These are phyloP conservation scores for Gardenia jasminoides DNA, from an alignment of 257 asterid species.

Conservation along the genomic window DNA sequence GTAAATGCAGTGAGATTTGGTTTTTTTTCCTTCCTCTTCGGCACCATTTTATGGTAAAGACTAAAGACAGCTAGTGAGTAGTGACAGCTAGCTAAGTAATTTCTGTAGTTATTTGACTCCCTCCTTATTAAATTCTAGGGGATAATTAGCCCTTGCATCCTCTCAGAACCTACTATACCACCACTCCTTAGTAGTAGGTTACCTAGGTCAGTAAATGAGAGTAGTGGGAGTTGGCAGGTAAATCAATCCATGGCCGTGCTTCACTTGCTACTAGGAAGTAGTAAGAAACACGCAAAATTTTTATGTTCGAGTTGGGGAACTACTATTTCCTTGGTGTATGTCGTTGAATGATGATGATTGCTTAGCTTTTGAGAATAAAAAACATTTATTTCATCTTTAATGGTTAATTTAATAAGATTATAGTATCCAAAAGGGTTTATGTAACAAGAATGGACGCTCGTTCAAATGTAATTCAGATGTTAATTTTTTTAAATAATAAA, in stretches of 20 bases:
- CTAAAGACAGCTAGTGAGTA: not conserved
- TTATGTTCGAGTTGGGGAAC: too few relatives aligned
- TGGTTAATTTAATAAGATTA: too few relatives aligned
- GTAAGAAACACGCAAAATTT: too few relatives aligned
- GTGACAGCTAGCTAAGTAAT: not conserved
- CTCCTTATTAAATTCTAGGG: not conserved
- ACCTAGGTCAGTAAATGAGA: not conserved
- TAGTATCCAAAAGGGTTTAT: too few relatives aligned
- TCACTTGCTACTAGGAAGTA: too few relatives aligned
- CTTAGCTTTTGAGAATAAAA: too few relatives aligned
- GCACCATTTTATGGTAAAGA: not conserved
- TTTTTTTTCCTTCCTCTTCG: not conserved
- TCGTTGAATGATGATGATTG: too few relatives aligned
- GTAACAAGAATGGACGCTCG: too few relatives aligned
- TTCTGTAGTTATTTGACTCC: not conserved
- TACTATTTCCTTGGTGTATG: too few relatives aligned
- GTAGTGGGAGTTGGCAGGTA: not conserved
- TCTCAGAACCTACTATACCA: not conserved
- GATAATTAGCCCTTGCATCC: not conserved
- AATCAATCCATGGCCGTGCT: not conserved
- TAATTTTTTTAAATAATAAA: too few relatives aligned
- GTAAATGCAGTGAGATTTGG: not conserved
- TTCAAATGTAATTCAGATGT: too few relatives aligned
- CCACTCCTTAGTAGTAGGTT: not conserved
- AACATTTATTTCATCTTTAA: too few relatives aligned